phyloP scores from a whole-genome alignment of 768 basidiomycete species.

The Pisolithus albus region DNA sequence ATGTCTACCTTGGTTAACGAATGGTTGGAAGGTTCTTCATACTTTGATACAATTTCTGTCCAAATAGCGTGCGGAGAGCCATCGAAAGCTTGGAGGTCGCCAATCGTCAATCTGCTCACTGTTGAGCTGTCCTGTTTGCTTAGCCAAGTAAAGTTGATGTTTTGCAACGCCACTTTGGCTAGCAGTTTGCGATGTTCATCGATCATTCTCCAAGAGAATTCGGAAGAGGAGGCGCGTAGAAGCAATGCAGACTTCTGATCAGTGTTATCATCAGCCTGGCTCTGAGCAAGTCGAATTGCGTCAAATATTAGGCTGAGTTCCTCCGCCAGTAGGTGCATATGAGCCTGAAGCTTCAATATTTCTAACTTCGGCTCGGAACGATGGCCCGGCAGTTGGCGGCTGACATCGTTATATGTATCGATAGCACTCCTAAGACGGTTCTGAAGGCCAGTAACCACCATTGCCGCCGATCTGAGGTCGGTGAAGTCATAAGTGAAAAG shows the following conservation, averaged over 20 bases:
- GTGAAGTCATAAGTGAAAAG: slow-evolving; percentile 87
- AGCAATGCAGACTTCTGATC: slow-evolving; percentile 77
- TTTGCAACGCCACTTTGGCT: slow-evolving; percentile 78
- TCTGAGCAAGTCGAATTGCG: slow-evolving; percentile 77
- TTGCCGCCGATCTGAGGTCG: slow-evolving; percentile 62
- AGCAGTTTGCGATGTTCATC: slow-evolving; percentile 65
- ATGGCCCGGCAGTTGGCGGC: slow-evolving; percentile 25
- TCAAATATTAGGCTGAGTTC: slow-evolving; percentile 83
- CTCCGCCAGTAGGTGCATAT: slow-evolving; percentile 65
- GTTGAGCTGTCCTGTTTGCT: slow-evolving; percentile 85
- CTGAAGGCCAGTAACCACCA: slow-evolving; percentile 68
- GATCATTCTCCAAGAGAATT: slow-evolving; percentile 91
- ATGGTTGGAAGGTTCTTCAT: slow-evolving; percentile 63
- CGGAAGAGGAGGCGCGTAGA: slow-evolving; percentile 72
- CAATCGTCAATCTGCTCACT: slow-evolving; percentile 65
- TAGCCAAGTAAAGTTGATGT: slow-evolving; percentile 76
- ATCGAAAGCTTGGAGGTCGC: slow-evolving; percentile 81
- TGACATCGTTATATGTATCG: slow-evolving; percentile 42
- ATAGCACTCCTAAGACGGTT: slow-evolving; percentile 57
- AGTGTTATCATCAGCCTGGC: slow-evolving; percentile 55
- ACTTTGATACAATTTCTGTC: slow-evolving; percentile 82
- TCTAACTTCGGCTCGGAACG: slow-evolving; percentile 43
- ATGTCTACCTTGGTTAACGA: slow-evolving; percentile 58
- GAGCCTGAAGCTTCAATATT: slow-evolving; percentile 61
- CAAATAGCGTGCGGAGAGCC: slow-evolving; percentile 75